Evolutionary conservation across 306 rosid species (phyloP).

Genomic region (Bauhinia variegata): DNA sequence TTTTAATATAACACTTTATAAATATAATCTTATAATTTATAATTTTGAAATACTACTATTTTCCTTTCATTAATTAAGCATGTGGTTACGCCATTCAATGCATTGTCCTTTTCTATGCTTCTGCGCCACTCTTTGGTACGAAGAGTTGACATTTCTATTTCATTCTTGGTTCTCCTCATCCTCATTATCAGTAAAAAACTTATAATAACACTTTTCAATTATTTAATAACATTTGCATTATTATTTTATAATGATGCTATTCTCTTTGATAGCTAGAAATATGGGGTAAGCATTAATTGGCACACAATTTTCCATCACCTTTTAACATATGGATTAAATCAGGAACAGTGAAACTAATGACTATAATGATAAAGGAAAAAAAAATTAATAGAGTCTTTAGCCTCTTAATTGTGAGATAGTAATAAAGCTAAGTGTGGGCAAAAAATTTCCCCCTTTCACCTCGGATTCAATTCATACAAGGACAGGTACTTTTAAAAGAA

Average conservation of each 20-base stretch:
- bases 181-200: no score
- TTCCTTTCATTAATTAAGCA: not conserved
- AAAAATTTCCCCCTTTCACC: not conserved
- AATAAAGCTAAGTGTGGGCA: not conserved
- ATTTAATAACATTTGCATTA: no score
- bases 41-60: no score
- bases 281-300: not conserved
- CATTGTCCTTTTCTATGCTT: not conserved
- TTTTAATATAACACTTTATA: no score
- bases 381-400: not conserved
- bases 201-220: no score
- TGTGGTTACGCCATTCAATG: not conserved
- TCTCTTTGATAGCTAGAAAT: no score
- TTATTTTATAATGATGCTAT: no score
- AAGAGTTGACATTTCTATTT: no score
- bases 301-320: conserved; percentile 6
- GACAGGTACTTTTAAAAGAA: not conserved
- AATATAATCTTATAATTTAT: no score
- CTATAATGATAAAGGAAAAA: not conserved
- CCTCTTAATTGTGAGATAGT: not conserved
- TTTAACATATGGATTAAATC: conserved; percentile 11
- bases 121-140: not conserved
- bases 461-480: not conserved
- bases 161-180: no score
- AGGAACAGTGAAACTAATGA: conserved; percentile 13